A percentile compares a stretch with the other conserved stretches of the same genome.
These are phyloP conservation scores for Cyclotella baltica DNA, from an alignment of 108 stramenopile genomes.

Conservation along the genomic window DNA sequence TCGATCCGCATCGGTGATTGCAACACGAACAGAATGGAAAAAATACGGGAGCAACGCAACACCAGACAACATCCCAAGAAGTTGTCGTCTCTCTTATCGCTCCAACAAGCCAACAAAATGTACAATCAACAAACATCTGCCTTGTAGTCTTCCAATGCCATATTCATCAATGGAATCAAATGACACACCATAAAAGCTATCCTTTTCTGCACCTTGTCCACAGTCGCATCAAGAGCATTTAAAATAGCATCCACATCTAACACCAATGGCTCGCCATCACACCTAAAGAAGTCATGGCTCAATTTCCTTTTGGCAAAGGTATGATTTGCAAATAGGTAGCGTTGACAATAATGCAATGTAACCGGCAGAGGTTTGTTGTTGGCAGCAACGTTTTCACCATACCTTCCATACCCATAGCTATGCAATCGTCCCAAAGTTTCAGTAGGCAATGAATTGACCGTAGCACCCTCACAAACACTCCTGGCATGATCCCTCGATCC, in stretches of 20 bases:
- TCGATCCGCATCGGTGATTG: too few relatives aligned
- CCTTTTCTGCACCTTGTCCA: conserved; percentile 32
- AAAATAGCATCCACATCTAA: conserved; percentile 62
- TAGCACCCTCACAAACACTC: conserved; percentile 41
- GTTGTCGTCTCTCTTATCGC: neutral
- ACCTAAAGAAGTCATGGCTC: conserved; percentile 79
- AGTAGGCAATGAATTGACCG: conserved; percentile 23
- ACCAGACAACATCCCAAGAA: neutral
- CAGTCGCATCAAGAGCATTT: conserved; percentile 42
- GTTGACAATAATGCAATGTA: conserved; percentile 66
- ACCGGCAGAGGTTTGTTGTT: conserved; percentile 33
- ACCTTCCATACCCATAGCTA: conserved; percentile 32
- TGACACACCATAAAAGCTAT: conserved; percentile 62
- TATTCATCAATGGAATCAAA: conserved; percentile 59
- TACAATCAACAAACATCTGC: conserved; percentile 26
- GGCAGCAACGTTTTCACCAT: conserved; percentile 6
- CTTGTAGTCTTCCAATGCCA: conserved; percentile 56
- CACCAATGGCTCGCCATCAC: conserved; percentile 66
- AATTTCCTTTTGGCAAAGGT: conserved; percentile 80
- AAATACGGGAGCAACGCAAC: too few relatives aligned
- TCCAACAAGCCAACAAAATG: neutral
- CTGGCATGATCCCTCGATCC: neutral
- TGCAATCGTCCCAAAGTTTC: conserved; percentile 36
- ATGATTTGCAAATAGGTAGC: conserved; percentile 59
- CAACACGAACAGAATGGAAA: too few relatives aligned